Conservation (phyloP, 2,329 filamentous ascomycete genomes). For the Xylariaceae sp. region DNA sequence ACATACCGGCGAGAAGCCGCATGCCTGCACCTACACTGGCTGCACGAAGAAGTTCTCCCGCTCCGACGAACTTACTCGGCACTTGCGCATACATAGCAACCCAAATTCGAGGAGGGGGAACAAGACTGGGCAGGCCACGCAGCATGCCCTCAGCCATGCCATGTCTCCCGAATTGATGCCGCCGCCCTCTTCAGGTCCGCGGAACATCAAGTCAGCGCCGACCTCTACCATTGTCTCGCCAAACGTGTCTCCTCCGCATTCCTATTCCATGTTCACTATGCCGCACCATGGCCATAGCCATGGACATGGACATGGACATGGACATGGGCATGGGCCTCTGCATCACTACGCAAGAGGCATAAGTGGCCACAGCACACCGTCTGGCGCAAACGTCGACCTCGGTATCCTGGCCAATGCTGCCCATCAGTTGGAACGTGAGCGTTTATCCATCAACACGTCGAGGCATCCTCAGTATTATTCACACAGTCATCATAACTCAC, state of each 20-base stretch:
- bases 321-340: slow-evolving; percentile 24
- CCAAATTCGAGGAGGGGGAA: slow-evolving; percentile 92
- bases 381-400: slow-evolving; percentile 44
- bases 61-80: slow-evolving; percentile 91
- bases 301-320: no score
- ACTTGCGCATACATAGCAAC: slow-evolving; percentile 98
- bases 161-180: slow-evolving; percentile 64
- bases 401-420: slow-evolving; percentile 56
- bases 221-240: slow-evolving; percentile 83
- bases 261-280: slow-evolving; percentile 66
- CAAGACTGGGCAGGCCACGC: slow-evolving; percentile 57
- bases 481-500: slow-evolving; percentile 43
- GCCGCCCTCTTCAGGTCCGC: slow-evolving; percentile 60
- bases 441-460: slow-evolving; percentile 37
- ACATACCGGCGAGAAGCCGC: slow-evolving; percentile 96
- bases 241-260: slow-evolving; percentile 91
- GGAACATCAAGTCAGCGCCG: slow-evolving; percentile 82
- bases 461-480: slow-evolving; percentile 52
- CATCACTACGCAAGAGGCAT: slow-evolving; percentile 45
- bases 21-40: slow-evolving; percentile 89
- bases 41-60: slow-evolving; percentile 97
- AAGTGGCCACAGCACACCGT: slow-evolving; percentile 37
- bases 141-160: slow-evolving; percentile 40
- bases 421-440: slow-evolving; percentile 58
- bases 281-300: slow-evolving; percentile 33